Evolutionary conservation across 2,329 filamentous ascomycete genomes (phyloP), one percentile per base, ranked within the genome.

Genomic region (Diaporthe vaccinii): DNA sequence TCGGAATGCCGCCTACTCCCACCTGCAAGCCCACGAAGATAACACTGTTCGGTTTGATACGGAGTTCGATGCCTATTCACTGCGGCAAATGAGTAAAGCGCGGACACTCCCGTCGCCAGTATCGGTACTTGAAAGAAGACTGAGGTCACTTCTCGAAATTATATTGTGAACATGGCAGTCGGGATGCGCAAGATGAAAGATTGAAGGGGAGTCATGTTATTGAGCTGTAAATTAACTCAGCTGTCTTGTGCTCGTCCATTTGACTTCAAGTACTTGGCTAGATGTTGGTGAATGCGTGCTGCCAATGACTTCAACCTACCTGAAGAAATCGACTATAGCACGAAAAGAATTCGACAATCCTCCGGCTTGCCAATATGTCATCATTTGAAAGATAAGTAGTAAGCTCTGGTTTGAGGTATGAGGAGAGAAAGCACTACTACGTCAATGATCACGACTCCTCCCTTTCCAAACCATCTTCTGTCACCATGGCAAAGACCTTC

Each of bases 381-480:
- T 44, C 5, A 20, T 44, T 20, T 20, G 15, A 2, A 9, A 49
- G 20, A 49, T 22, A 22, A 22, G 6, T 22, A 17, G 17, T 22
- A 49, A 22, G 44, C 44, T 22, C 44, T 22, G 7, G 20, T 10
- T 1, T 49, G 41, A 22, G 44, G 44, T 22, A 22, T 10, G 20
- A 49, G 17, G 44, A 49, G 20, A 22, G 7, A 49, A 49, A 49
- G 7, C 20, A 10, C 8, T 49, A 20, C 44, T 49, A 9, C 7
- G 44, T 22, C 17, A 49, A 10, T 49, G 17, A 22, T 22, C 44
- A 49, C 8, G 44, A 49, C 44, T 22, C 41, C 5, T 20, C 44
- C 20, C 44, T 9, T 9, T 49, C 17, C 44, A 22, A 22, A 9
- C 79, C 80, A 81, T 76, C 72, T 28, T 76, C 72, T 5, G 53